Evolutionary conservation across 148 eudicot genomes (phyloP).

Genomic region (Silene conica): DNA sequence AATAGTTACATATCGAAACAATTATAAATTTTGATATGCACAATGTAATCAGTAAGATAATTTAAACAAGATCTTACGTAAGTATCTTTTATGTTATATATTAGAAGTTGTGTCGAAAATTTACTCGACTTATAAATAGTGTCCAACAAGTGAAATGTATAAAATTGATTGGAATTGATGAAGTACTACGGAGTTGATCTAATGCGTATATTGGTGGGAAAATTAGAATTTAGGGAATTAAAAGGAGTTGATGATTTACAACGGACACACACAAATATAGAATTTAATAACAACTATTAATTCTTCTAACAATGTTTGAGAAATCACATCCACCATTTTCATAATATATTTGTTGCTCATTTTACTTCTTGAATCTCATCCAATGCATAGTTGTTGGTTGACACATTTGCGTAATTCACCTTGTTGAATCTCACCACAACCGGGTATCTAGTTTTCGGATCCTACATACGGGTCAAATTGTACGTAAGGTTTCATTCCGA

Average conservation of each 20-base stretch:
- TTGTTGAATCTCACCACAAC: constrained; percentile 94
- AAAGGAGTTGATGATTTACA: constrained; percentile 28
- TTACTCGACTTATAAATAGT: too few relatives aligned
- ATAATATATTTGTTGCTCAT: constrained; percentile 23
- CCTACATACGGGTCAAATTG: constrained; percentile 34
- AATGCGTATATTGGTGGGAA: too few relatives aligned
- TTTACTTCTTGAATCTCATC: constrained; percentile 81
- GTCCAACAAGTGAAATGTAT: too few relatives aligned
- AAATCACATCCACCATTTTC: neutral
- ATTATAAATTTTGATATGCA: too few relatives aligned
- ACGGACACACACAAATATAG: constrained; percentile 14
- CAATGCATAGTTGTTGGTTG: constrained; percentile 95
- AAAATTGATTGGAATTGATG: too few relatives aligned
- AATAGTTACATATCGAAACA: too few relatives aligned
- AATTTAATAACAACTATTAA: constrained; percentile 20
- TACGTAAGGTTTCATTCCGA: neutral
- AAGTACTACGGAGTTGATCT: too few relatives aligned
- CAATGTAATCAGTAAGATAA: too few relatives aligned
- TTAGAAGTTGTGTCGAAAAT: too few relatives aligned
- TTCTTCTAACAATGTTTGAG: constrained; percentile 9
- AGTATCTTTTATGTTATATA: too few relatives aligned
- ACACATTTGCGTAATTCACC: constrained; percentile 87
- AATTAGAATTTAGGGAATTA: neutral
- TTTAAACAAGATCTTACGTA: too few relatives aligned
- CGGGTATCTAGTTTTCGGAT: constrained; percentile 81